Percentiles rank a stretch among this genome's conserved stretches.
phyloP scores from a whole-genome alignment of 192 early-diverging fungal genomes.

The Chytriomyces sp. region DNA sequence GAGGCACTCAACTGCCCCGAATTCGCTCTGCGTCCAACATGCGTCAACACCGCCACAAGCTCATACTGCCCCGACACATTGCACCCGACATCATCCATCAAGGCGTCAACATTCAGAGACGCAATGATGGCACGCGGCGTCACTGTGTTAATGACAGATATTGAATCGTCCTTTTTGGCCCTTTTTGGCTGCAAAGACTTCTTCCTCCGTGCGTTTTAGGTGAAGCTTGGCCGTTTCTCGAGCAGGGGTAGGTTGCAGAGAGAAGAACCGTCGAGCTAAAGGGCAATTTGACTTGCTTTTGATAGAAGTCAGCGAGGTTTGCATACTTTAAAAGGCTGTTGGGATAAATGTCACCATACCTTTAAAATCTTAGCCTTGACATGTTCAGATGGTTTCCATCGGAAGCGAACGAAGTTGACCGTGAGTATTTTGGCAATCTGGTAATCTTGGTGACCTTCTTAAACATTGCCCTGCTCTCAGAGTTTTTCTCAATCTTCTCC shows the following conservation, averaged over 20 bases:
- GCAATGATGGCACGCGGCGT: constrained; percentile 21
- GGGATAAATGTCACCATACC: too few species aligned
- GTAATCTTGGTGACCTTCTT: constrained; percentile 73
- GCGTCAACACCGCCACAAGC: constrained; percentile 89
- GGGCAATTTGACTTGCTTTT: constrained; percentile 92
- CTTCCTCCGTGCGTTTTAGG: constrained; percentile 76
- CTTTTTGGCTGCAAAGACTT: constrained; percentile 40
- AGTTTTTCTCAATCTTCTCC: constrained; percentile 88
- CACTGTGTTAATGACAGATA: too few species aligned
- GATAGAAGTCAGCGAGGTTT: too few species aligned
- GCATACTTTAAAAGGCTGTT: too few species aligned
- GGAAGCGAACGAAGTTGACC: constrained; percentile 91
- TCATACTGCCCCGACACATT: constrained; percentile 93
- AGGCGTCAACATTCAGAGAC: constrained; percentile 38
- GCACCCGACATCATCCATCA: constrained; percentile 78
- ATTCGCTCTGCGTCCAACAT: constrained; percentile 90
- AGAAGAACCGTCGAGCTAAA: constrained; percentile 83
- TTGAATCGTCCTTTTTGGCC: neutral
- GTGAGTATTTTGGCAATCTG: constrained; percentile 84
- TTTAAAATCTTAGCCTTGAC: constrained; percentile 92
- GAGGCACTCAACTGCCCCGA: too few species aligned
- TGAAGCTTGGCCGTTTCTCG: constrained; percentile 57
- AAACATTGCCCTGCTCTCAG: constrained; percentile 79
- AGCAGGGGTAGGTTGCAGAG: constrained; percentile 85
- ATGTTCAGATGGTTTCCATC: constrained; percentile 83